These are phyloP conservation scores for Rozella allomycis DNA, from an alignment of 371 early-diverging fungal genomes.

Conservation along the genomic window DNA sequence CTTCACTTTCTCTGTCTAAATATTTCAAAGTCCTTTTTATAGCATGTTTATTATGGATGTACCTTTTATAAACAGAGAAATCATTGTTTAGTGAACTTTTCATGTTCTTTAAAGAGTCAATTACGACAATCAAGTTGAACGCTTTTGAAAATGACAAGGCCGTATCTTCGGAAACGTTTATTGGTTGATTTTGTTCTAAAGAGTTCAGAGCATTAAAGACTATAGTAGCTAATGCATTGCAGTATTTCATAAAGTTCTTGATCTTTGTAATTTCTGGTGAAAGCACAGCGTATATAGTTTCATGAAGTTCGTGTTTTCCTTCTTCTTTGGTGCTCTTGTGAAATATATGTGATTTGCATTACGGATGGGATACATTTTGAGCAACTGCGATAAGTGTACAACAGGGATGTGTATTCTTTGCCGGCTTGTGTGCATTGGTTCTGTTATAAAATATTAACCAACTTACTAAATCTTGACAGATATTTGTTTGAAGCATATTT, in stretches of 20 bases:
- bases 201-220: conserved; percentile 8
- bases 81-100: conserved; percentile 31
- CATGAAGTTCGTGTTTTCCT: conserved; percentile 5
- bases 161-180: conserved; percentile 7
- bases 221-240: conserved; percentile 5
- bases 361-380: conserved; percentile 18
- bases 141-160: conserved; percentile 7
- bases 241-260: conserved; percentile 15
- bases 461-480: too few species aligned
- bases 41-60: background rate
- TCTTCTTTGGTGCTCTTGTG: background rate
- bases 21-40: background rate
- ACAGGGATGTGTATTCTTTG: conserved; percentile 5
- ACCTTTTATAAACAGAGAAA: conserved; percentile 22
- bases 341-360: background rate
- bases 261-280: conserved; percentile 16
- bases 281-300: conserved; percentile 9
- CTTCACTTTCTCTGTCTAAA: background rate
- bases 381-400: conserved; percentile 20
- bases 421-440: too few species aligned
- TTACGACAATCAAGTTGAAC: conserved; percentile 16
- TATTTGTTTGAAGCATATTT: too few species aligned
- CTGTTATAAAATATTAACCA: too few species aligned
- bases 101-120: conserved; percentile 25
- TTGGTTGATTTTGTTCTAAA: conserved; percentile 6